A percentile compares a stretch with the other conserved stretches of the same genome.
These are phyloP conservation scores for Rheum nobile DNA, from an alignment of 148 eudicot genomes.

Conservation along the genomic window DNA sequence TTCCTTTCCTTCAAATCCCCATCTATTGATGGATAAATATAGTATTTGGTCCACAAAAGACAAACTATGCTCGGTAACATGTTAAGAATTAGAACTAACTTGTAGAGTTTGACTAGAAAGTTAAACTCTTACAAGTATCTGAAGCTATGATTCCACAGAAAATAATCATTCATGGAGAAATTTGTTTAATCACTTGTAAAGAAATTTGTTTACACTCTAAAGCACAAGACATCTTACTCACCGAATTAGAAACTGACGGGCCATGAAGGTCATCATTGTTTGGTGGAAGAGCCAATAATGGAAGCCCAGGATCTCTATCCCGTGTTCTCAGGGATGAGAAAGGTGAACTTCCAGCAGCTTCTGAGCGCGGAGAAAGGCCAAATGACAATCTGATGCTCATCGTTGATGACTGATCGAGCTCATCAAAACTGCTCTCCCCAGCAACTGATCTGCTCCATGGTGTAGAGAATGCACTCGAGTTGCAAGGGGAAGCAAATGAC, in stretches of 20 bases:
- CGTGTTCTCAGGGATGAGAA: constrained; percentile 14
- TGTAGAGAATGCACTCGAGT: constrained; percentile 11
- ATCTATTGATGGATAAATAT: not conserved
- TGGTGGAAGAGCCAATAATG: constrained; percentile 16
- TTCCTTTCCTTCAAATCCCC: not conserved
- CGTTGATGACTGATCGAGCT: constrained; percentile 11
- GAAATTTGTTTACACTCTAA: not conserved
- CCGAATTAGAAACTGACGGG: constrained; percentile 40
- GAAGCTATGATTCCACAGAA: not conserved
- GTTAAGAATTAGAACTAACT: too few species aligned
- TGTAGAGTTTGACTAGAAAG: too few species aligned
- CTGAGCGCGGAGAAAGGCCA: constrained; percentile 14
- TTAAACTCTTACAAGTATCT: not conserved
- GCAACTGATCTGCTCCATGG: constrained; percentile 1
- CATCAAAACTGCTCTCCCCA: constrained; percentile 20
- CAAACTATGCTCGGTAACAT: not conserved
- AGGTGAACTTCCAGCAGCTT: constrained; percentile 18
- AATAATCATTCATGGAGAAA: not conserved
- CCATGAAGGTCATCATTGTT: constrained; percentile 11
- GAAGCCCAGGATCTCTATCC: constrained; percentile 19
- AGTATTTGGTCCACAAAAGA: not conserved
- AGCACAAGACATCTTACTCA: constrained; percentile 13
- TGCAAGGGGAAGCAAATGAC: not conserved
- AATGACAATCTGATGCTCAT: constrained; percentile 16
- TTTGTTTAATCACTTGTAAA: not conserved